phyloP scores from a whole-genome alignment of 495 filamentous ascomycete species.

The Thermochaetoides thermophila region DNA sequence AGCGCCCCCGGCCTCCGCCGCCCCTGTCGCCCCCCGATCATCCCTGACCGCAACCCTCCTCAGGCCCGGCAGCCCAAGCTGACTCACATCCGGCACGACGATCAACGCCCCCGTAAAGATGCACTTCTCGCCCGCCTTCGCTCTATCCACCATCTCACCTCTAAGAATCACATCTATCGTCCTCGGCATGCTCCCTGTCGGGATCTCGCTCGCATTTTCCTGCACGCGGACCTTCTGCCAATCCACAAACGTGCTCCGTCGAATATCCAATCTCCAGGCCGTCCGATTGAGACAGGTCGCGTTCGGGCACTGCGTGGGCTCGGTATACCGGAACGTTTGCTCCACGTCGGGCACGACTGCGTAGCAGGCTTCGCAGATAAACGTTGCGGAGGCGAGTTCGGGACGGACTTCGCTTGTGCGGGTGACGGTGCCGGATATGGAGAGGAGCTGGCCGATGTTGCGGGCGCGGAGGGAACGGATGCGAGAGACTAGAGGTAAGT shows the following conservation, averaged over 20 bases:
- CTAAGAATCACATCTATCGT: constrained; percentile 97
- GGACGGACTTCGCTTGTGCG: constrained; percentile 93
- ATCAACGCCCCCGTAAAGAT: constrained; percentile 95
- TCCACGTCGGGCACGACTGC: constrained; percentile 77
- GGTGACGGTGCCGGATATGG: constrained; percentile 92
- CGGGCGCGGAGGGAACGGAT: constrained; percentile 75
- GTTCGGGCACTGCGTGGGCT: constrained; percentile 92
- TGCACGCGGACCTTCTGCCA: constrained; percentile 98
- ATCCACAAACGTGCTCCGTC: constrained; percentile 94
- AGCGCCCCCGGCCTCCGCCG: constrained; percentile 52
- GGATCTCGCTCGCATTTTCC: constrained; percentile 95
- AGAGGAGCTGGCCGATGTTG: constrained; percentile 85
- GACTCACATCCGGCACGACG: constrained; percentile 92
- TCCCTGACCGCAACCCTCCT: constrained; percentile 77
- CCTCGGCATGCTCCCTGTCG: constrained; percentile 94
- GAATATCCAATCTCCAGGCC: constrained; percentile 88
- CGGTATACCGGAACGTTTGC: constrained; percentile 94
- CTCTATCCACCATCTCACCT: constrained; percentile 93
- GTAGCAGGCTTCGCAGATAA: constrained; percentile 77
- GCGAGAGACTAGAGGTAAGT: constrained; percentile 83
- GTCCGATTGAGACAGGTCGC: constrained; percentile 74
- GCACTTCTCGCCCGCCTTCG: constrained; percentile 94
- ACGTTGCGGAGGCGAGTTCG: constrained; percentile 82
- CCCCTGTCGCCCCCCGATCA: constrained; percentile 54
- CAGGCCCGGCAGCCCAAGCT: constrained; percentile 79